These are phyloP conservation scores for Calocybe gangraenosa DNA, from an alignment of 768 basidiomycete species.

Conservation along the genomic window DNA sequence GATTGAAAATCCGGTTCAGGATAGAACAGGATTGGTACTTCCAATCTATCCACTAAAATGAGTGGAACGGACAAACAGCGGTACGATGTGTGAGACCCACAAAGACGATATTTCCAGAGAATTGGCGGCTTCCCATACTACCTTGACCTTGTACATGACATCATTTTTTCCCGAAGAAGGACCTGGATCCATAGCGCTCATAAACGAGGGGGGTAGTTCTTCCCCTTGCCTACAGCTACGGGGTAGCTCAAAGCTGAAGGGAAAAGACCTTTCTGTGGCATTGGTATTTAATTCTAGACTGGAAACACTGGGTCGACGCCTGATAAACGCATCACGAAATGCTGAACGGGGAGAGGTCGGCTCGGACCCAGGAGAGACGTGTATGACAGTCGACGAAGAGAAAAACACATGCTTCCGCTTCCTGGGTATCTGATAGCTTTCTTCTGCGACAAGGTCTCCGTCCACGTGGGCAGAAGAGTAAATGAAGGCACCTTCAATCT, in stretches of 20 bases:
- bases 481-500: conserved; percentile 65
- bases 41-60: conserved; percentile 39
- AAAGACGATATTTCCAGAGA: conserved; percentile 37
- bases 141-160: conserved; percentile 53
- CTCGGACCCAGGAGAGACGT: conserved; percentile 31
- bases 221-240: conserved; percentile 44
- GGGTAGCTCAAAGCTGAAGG: conserved; percentile 57
- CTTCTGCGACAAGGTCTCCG: conserved; percentile 14
- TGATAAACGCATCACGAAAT: conserved; percentile 41
- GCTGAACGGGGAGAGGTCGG: conserved; percentile 28
- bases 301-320: conserved; percentile 41
- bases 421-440: conserved; percentile 13
- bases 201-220: conserved; percentile 61
- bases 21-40: conserved; percentile 60
- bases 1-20: conserved; percentile 60
- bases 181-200: conserved; percentile 27
- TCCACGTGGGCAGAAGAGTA: conserved; percentile 31
- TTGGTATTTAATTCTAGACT: conserved; percentile 28
- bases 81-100: conserved; percentile 33
- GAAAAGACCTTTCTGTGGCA: conserved; percentile 35
- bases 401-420: conserved; percentile 45
- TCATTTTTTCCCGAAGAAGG: conserved; percentile 26
- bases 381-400: conserved; percentile 39
- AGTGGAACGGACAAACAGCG: conserved; percentile 8
- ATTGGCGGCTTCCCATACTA: conserved; percentile 53